Evolutionary conservation across 1,139 yeast species (phyloP), one percentile per base, ranked within the genome.

Genomic region (Hyphopichia buzzinii): DNA sequence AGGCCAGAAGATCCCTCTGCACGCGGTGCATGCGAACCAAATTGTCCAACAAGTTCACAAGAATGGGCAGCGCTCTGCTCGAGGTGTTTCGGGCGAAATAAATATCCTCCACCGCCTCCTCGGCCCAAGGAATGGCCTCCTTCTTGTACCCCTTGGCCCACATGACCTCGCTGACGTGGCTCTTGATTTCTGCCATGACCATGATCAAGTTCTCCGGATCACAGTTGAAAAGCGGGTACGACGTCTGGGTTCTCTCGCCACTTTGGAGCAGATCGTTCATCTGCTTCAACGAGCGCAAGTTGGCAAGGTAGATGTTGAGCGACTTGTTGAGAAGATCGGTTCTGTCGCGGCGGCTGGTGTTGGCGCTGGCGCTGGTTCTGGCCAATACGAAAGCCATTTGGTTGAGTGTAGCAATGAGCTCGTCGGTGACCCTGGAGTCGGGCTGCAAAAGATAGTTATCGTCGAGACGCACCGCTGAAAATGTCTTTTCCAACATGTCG

Each of bases 81-180:
- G 60, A 50, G 12, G 57, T 50, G 29, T 55, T 56, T 42, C 62
- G 62, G 35, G 55, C 58, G 42, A 57, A 55, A 43, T 59, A 70
- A 17, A 66, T 52, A 17, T 60, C 64, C 31, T 67, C 70, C 4
- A 71, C 53, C 3, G 69, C 74, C 36, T 79, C 80, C 52, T 81
- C 82, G 8, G 78, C 77, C 82, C 87, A 80, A 13, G 78, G 67
- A 26, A 81, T 64, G 1, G 89, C 84, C 40, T 77, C 76, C 27
- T 64, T 52, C 32, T 67, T 59, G 35, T 65, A 59, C 1, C 81
- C 80, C 40, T 74, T 66, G 5, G 72, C 74, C 85, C 88, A 84
- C 44, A 83, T 56, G 5, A 84, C 60, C 55, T 84, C 90, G 39
- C 84, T 71, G 14, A 84, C 62, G 52, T 82, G 83, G 12, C 81